Evolutionary conservation across 371 early-diverging fungal genomes (phyloP), one percentile per base, ranked within the genome.

Genomic region (Lichtheimia hyalospora): DNA sequence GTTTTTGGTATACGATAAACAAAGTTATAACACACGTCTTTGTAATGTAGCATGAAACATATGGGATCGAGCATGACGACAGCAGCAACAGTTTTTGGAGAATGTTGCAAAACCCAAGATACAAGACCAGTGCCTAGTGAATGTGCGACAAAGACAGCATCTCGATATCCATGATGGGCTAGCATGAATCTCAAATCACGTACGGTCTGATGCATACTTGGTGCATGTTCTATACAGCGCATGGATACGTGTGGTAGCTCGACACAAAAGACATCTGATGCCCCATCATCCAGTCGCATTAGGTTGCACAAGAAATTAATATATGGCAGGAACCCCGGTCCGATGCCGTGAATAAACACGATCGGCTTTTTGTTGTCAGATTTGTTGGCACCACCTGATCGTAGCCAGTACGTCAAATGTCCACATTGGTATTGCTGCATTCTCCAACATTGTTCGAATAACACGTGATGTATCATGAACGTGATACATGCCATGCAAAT

Each of bases 281-380:
- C 81, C 6, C 34, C 34, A 34, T 34, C 34, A 18, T 79, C 71
- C 27, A 79, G 57, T 2, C 63, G 57, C 3, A 77, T 49, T 60
- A 79, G 52, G 12, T 70, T 62, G n/a, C 61, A 59, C 15, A 90
- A 49, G 58, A 88, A 79, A 3, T 74, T 63, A 23, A 73, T 21
- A 58, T 90, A 89, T 27, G 81, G 77, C 60, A 84, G 72, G 28
- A 89, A 58, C 13, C 90, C 89, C 39, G 84, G 76, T 3, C 86
- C 87, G 34, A 90, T 82, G 20, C 90, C 90, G 62, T 89, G 88
- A n/a, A 89, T 81, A 64, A 89, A 89, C 3, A 88, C 85, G 40
- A 89, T 66, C 0, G 90, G 89, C 20, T 76, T 73, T 52, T 78
- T 70, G 57, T 71, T 76, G 16, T 76, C 70, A 44, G 74, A 15